Percentiles rank a stretch among this genome's conserved stretches.
phyloP scores from a whole-genome alignment of 2,329 filamentous ascomycete species.

The Talaromyces sp. region DNA sequence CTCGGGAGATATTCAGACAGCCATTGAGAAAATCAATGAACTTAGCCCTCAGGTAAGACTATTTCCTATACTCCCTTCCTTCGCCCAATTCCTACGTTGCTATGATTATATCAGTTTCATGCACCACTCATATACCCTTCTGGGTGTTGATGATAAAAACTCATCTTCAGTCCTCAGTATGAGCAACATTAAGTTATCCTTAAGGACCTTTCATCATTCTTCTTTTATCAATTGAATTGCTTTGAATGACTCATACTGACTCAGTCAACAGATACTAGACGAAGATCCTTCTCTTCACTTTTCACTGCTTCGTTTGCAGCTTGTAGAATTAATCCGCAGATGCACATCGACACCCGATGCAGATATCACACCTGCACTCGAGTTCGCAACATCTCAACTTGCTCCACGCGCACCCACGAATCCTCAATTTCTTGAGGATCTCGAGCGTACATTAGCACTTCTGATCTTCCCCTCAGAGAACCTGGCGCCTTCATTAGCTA shows the following conservation, averaged over 20 bases:
- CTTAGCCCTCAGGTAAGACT: slow-evolving; percentile 79
- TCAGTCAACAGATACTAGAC: slow-evolving; percentile 70
- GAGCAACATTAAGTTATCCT: slow-evolving; percentile 51
- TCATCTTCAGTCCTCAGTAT: slow-evolving; percentile 82
- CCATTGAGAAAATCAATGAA: slow-evolving; percentile 84
- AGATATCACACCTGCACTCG: slow-evolving; percentile 75
- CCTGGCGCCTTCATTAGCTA: slow-evolving; percentile 70
- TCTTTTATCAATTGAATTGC: neutral
- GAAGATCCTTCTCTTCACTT: slow-evolving; percentile 81
- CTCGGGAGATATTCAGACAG: slow-evolving; percentile 76
- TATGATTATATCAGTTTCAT: slow-evolving; percentile 99
- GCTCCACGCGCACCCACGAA: slow-evolving; percentile 82
- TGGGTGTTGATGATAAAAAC: slow-evolving; percentile 82
- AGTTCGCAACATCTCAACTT: slow-evolving; percentile 83
- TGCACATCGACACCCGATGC: slow-evolving; percentile 64
- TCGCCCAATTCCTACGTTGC: slow-evolving; percentile 39
- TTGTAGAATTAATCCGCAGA: slow-evolving; percentile 85
- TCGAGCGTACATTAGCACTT: slow-evolving; percentile 90
- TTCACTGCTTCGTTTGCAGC: slow-evolving; percentile 79
- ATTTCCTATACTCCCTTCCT: slow-evolving; percentile 5
- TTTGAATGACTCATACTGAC: neutral
- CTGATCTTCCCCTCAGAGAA: slow-evolving; percentile 82
- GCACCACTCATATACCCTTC: slow-evolving; percentile 98
- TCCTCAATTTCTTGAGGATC: slow-evolving; percentile 74
- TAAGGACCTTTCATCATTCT: neutral